Conservation (phyloP, 2,329 filamentous ascomycete genomes). For the Phoma sp. region DNA sequence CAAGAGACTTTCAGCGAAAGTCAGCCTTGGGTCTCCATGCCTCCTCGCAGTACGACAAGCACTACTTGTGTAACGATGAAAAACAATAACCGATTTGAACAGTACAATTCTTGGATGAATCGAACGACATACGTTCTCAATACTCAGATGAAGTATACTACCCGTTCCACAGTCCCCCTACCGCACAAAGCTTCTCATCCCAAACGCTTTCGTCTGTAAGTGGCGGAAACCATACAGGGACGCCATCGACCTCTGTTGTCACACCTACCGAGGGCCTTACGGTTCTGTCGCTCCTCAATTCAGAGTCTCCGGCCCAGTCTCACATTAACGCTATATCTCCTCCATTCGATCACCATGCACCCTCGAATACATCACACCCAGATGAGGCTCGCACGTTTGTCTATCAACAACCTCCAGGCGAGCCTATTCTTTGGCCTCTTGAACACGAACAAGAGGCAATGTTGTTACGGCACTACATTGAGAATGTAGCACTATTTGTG, state of each 20-base stretch:
- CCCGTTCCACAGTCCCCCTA: constrained; percentile 21
- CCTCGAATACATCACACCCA: constrained; percentile 15
- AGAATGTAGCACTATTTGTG: constrained; percentile 47
- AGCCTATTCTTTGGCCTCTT: constrained; percentile 43
- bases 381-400: constrained; percentile 29
- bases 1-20: constrained; percentile 39
- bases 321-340: constrained; percentile 22
- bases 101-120: constrained; percentile 49
- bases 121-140: constrained; percentile 41
- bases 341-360: constrained; percentile 22
- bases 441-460: constrained; percentile 47
- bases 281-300: constrained; percentile 43
- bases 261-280: constrained; percentile 42
- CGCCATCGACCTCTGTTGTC: constrained; percentile 24
- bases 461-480: constrained; percentile 46
- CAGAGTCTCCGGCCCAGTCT: constrained; percentile 36
- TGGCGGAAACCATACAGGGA: constrained; percentile 21
- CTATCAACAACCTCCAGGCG: constrained; percentile 39
- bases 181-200: constrained; percentile 15
- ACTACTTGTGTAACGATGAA: neutral
- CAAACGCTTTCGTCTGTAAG: constrained; percentile 21
- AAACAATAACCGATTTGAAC: constrained; percentile 17
- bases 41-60: constrained; percentile 36
- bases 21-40: constrained; percentile 46
- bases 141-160: constrained; percentile 33